A percentile compares a stretch with the other conserved stretches of the same genome.
These are phyloP conservation scores for Elsinoe batatas DNA, from an alignment of 2,329 filamentous ascomycete species.

Conservation along the genomic window DNA sequence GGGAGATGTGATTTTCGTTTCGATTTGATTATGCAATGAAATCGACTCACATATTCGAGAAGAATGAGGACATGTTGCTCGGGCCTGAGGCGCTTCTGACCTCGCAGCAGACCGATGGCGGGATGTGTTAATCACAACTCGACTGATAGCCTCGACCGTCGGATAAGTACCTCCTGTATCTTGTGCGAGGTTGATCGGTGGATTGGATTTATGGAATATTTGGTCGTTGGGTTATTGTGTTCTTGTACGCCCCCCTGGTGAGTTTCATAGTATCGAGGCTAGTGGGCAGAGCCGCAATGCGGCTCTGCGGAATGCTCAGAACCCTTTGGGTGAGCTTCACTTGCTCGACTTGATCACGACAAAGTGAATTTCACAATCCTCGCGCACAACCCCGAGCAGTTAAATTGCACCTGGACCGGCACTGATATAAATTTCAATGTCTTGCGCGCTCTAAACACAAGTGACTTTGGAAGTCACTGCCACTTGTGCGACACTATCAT, in stretches of 20 bases:
- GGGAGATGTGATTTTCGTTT: neutral
- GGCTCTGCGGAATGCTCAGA: neutral
- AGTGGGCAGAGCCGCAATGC: slow-evolving; percentile 1
- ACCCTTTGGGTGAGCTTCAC: neutral
- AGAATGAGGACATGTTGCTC: slow-evolving; percentile 16
- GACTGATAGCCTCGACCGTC: no score
- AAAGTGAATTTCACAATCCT: no score
- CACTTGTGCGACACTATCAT: neutral
- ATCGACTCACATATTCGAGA: slow-evolving; percentile 18
- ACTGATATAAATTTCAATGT: no score
- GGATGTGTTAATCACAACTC: no score
- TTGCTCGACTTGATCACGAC: neutral
- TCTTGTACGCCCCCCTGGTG: neutral
- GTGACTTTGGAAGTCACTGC: neutral
- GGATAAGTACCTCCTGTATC: no score
- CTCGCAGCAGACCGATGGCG: no score
- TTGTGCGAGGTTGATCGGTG: no score
- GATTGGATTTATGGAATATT: neutral
- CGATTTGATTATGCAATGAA: neutral
- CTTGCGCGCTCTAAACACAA: no score
- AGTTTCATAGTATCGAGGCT: neutral
- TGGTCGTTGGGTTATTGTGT: neutral
- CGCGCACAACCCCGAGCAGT: no score
- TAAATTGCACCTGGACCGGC: no score
- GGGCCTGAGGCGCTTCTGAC: neutral